A percentile compares a stretch with the other conserved stretches of the same genome.
Evolutionary conservation across 169 alveolate genomes (phyloP).

Genomic region (Eimeria sp.): DNA sequence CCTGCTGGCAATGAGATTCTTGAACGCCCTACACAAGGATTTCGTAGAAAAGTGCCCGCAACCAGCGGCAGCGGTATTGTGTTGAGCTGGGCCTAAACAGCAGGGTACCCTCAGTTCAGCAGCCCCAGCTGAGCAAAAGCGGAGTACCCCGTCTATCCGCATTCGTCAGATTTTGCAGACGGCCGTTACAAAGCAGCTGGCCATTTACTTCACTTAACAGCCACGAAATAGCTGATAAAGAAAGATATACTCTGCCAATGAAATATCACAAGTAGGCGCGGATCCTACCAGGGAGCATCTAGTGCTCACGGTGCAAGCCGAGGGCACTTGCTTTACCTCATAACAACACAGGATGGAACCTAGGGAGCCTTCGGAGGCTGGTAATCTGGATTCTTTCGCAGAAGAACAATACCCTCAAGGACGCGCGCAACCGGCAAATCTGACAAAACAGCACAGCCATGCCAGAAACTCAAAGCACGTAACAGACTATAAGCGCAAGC

Average conservation of each 20-base stretch:
- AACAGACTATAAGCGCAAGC: background rate
- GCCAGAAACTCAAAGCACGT: background rate
- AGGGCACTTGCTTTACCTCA: background rate
- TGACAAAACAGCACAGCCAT: constrained; percentile 13
- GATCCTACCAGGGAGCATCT: constrained; percentile 13
- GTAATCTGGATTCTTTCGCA: constrained; percentile 86
- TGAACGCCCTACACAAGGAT: background rate
- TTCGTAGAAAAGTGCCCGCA: background rate
- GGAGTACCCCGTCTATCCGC: background rate
- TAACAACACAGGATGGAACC: background rate
- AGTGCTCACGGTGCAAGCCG: background rate
- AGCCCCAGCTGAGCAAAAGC: background rate
- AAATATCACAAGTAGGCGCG: background rate
- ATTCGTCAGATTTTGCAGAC: background rate
- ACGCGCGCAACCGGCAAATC: constrained; percentile 82
- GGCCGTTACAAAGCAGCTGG: background rate
- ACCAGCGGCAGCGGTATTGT: background rate
- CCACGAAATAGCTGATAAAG: background rate
- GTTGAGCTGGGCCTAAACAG: constrained; percentile 7
- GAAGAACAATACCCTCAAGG: constrained; percentile 86
- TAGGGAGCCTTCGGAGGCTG: constrained; percentile 80
- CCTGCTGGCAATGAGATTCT: background rate
- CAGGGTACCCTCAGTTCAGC: background rate
- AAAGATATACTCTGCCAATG: constrained; percentile 17
- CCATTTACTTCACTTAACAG: background rate